A percentile compares a stretch with the other conserved stretches of the same genome.
Evolutionary conservation across 2,329 filamentous ascomycete genomes (phyloP).

Genomic region (Fusarium proliferatum): DNA sequence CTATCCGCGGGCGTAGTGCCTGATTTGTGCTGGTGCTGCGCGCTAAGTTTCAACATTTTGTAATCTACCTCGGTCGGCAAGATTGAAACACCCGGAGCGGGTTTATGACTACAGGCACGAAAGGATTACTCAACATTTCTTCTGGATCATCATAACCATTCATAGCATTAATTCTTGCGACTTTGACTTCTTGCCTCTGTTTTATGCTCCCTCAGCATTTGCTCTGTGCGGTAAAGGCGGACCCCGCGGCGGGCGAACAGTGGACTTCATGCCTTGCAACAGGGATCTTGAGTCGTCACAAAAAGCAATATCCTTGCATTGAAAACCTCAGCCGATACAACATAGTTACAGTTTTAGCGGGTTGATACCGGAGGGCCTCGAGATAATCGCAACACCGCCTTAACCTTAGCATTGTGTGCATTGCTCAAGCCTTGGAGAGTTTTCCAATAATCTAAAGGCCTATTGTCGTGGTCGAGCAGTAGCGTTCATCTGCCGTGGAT

Average conservation of each 20-base stretch:
- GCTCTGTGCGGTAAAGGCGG: background rate
- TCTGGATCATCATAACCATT: accelerated
- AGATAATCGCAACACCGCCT: background rate
- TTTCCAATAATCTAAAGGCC: accelerated
- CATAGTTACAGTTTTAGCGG: background rate
- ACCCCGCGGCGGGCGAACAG: background rate
- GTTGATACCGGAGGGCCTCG: background rate
- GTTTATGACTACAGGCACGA: background rate
- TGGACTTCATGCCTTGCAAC: too few relatives aligned
- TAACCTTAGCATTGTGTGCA: accelerated
- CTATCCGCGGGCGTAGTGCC: background rate
- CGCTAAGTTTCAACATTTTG: background rate
- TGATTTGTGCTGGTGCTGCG: background rate
- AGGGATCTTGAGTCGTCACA: background rate
- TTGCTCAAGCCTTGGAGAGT: accelerated
- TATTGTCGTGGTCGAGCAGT: accelerated
- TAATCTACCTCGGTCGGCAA: background rate
- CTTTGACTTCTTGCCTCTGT: background rate
- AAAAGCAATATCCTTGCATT: background rate
- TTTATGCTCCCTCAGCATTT: background rate
- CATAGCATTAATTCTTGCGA: accelerated
- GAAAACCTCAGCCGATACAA: background rate
- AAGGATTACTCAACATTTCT: background rate
- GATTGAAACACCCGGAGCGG: background rate
- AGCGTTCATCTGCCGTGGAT: background rate